Evolutionary conservation across 257 asterid species (phyloP), one percentile per base, ranked within the genome.

Genomic region (Nicotiana benthamiana): DNA sequence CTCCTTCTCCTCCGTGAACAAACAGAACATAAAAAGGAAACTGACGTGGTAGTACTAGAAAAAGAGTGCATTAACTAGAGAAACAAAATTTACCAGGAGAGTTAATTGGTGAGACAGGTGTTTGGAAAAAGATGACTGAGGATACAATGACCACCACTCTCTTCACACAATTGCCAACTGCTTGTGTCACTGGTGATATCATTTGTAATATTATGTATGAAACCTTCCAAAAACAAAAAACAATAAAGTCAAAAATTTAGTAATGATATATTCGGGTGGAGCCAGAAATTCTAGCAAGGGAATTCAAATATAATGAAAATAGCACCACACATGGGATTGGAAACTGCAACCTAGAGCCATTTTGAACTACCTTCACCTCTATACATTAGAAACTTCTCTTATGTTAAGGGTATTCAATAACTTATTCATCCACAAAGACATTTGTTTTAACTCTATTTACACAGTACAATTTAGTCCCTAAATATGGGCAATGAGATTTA

Each of bases 111-210:
- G 94, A 91, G 30, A 89, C 93, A 0, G 91, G 92, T 4, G 94
- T 92, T 34, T 75, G 93, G 76, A 94, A 94, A 92, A 93, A 89
- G 87, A 93, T 86, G 5, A 92, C 87, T 1, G 97, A 92, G 74
- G 97, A 87, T 56, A 89, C 96, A 75, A 94, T 92, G 67, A 94
- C 95, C 57, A 93, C 97, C 61, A 92, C 96, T 84, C 97, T 86
- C 87, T 94, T 94, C 84, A 88, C 90, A 79, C 97, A 88, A 87
- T 94, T 93, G 61, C 97, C 97, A 11, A 94, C 97, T 6, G 98
- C 93, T 53, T 94, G 97, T 20, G 97, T 93, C 70, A 94, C 97
- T 4, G 97, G 95, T 9, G 97, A 92, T 6, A 94, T 97, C 95
- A 84, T 89, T 82, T 86, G 88, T 63, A 94, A 84, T 82, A 94